Conservation (phyloP, 768 basidiomycete species). For the Phaeolepiota aurea region DNA sequence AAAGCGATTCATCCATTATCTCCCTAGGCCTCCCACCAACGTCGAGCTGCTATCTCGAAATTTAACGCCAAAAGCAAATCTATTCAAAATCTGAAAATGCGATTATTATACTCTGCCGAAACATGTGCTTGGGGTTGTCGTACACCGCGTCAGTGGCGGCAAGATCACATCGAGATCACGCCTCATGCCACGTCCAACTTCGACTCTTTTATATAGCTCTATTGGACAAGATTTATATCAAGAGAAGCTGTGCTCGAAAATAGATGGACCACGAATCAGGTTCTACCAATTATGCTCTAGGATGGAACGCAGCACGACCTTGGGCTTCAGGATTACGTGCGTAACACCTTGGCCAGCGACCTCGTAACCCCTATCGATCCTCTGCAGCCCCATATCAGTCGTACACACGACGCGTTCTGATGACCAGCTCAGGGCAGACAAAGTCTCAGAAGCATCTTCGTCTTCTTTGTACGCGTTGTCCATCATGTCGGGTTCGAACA, state of each 20-base stretch:
- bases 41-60: too few species aligned
- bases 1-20: background rate
- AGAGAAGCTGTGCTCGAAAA: too few species aligned
- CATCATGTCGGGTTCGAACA: background rate
- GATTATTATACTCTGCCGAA: too few species aligned
- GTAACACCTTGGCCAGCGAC: background rate
- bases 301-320: background rate
- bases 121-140: too few species aligned
- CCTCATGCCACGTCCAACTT: too few species aligned
- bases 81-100: too few species aligned
- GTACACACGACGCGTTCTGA: background rate
- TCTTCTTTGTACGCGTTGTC: slow-evolving; percentile 1
- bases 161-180: too few species aligned
- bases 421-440: background rate
- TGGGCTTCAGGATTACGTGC: background rate
- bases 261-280: too few species aligned
- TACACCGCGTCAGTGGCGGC: too few species aligned
- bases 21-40: background rate
- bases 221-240: too few species aligned
- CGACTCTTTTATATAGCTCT: too few species aligned
- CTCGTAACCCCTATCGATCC: background rate
- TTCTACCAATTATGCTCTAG: background rate
- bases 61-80: background rate
- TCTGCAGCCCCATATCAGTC: slow-evolving; percentile 1
- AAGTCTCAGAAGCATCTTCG: slow-evolving; percentile 3